Evolutionary conservation across 805 yeast species (phyloP).

Genomic region (Scheffersomyces lignosus): DNA sequence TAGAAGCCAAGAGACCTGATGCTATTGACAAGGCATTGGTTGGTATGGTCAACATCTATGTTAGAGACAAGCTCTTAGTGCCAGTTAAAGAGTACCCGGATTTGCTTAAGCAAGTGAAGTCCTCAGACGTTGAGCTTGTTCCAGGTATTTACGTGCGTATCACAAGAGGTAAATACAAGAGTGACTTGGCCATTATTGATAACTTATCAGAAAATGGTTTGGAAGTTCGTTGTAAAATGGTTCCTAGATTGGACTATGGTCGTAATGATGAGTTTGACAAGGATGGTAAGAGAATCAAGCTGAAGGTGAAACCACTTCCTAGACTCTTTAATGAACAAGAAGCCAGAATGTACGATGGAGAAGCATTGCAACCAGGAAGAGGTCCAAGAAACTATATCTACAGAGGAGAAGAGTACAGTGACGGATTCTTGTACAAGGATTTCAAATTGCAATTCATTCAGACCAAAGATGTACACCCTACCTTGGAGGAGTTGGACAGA

Average conservation of each 20-base stretch:
- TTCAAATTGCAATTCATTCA: slow-evolving; percentile 80
- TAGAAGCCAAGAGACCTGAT: slow-evolving; percentile 91
- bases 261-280: slow-evolving; percentile 53
- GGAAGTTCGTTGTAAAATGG: slow-evolving; percentile 89
- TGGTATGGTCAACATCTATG: slow-evolving; percentile 86
- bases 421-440: slow-evolving; percentile 85
- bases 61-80: slow-evolving; percentile 73
- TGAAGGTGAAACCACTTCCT: slow-evolving; percentile 77
- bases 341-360: slow-evolving; percentile 82
- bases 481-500: slow-evolving; percentile 81
- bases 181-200: slow-evolving; percentile 91
- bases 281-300: slow-evolving; percentile 46
- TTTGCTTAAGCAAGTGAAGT: slow-evolving; percentile 82
- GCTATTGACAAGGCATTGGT: slow-evolving; percentile 86
- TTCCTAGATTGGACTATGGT: slow-evolving; percentile 93
- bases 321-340: slow-evolving; percentile 85
- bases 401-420: slow-evolving; percentile 83
- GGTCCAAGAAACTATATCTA: slow-evolving; percentile 65
- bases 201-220: slow-evolving; percentile 92
- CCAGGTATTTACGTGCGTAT: slow-evolving; percentile 94
- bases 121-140: slow-evolving; percentile 81
- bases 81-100: slow-evolving; percentile 97
- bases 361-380: slow-evolving; percentile 64
- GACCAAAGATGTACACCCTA: slow-evolving; percentile 80
- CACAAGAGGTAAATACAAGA: slow-evolving; percentile 86